Percentiles rank a stretch among this genome's conserved stretches.
Evolutionary conservation across 768 basidiomycete species (phyloP).

Genomic region (Boletales sp.): DNA sequence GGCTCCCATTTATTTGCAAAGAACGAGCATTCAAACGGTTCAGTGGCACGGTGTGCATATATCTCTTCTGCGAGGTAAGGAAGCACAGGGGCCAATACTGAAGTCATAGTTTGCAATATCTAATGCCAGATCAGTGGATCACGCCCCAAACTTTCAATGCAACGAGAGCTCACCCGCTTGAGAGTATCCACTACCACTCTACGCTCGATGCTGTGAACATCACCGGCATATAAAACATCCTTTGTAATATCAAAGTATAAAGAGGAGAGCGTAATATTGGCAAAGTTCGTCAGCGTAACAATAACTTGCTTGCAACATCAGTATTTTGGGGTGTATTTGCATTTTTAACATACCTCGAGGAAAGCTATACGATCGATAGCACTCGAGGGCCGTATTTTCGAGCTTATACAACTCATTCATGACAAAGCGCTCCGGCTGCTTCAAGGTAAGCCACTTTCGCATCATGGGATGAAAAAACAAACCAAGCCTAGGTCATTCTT

Average conservation of each 20-base stretch:
- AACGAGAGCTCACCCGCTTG: slow-evolving; percentile 47
- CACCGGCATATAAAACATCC: slow-evolving; percentile 81
- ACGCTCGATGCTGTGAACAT: slow-evolving; percentile 47
- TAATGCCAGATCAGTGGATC: slow-evolving; percentile 26
- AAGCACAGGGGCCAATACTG: slow-evolving; percentile 77
- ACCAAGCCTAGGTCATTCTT: slow-evolving; percentile 61
- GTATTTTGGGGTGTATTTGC: neutral
- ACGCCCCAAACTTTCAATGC: neutral
- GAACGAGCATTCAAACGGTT: slow-evolving; percentile 45
- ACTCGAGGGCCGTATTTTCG: slow-evolving; percentile 61
- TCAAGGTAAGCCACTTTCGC: slow-evolving; percentile 5
- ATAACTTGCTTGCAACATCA: slow-evolving; percentile 50
- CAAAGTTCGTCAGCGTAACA: slow-evolving; percentile 68
- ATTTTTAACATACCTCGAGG: slow-evolving; percentile 56
- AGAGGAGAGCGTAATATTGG: slow-evolving; percentile 81
- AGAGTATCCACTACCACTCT: slow-evolving; percentile 68
- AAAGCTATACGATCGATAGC: slow-evolving; percentile 76
- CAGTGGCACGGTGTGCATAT: slow-evolving; percentile 33
- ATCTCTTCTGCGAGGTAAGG: slow-evolving; percentile 93
- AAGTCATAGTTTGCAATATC: slow-evolving; percentile 65
- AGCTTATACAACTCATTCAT: slow-evolving; percentile 80
- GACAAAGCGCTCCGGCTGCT: slow-evolving; percentile 78
- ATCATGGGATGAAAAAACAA: slow-evolving; percentile 21
- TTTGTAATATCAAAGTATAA: slow-evolving; percentile 92
- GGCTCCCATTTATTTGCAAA: slow-evolving; percentile 69